phyloP scores from a whole-genome alignment of 2,329 filamentous ascomycete genomes.

The Raffaelea albimanens region DNA sequence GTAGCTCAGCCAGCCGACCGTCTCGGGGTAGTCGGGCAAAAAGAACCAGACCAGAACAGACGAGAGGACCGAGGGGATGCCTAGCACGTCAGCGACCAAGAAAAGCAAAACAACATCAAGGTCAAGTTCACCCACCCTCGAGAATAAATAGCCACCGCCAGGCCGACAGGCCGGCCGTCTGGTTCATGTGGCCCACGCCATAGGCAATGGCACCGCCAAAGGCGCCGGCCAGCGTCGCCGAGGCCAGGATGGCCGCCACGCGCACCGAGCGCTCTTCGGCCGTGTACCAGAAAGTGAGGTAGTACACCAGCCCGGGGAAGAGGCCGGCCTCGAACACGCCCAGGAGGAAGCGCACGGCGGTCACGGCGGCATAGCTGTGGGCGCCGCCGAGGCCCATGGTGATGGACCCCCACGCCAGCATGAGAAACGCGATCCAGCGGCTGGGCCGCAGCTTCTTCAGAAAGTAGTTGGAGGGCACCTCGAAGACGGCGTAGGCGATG shows the following conservation, averaged over 20 bases:
- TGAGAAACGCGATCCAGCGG: background rate
- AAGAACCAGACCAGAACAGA: background rate
- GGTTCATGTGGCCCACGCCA: slow-evolving; percentile 5
- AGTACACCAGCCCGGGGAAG: slow-evolving; percentile 48
- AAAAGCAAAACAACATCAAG: background rate
- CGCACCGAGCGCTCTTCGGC: slow-evolving; percentile 7
- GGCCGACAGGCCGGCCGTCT: background rate
- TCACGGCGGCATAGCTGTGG: slow-evolving; percentile 42
- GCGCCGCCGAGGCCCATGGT: slow-evolving; percentile 48
- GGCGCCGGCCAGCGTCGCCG: slow-evolving; percentile 4
- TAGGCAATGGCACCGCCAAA: slow-evolving; percentile 8
- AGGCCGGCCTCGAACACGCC: slow-evolving; percentile 50
- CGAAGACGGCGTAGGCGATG: slow-evolving; percentile 5
- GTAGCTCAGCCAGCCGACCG: slow-evolving; percentile 1
- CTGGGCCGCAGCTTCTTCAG: background rate
- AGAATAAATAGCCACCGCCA: slow-evolving; percentile 10
- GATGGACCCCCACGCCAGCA: slow-evolving; percentile 40
- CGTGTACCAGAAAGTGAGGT: slow-evolving; percentile 18
- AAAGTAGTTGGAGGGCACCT: slow-evolving; percentile 1
- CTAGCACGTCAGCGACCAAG: background rate
- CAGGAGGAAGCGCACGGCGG: slow-evolving; percentile 50
- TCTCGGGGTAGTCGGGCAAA: slow-evolving; percentile 1
- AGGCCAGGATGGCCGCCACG: slow-evolving; percentile 2
- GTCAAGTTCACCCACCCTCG: slow-evolving; percentile 4
- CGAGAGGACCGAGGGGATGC: background rate